Base-by-base conservation (phyloP, 805 yeast species). In the Saccharomyces kudriavzevii region DNA sequence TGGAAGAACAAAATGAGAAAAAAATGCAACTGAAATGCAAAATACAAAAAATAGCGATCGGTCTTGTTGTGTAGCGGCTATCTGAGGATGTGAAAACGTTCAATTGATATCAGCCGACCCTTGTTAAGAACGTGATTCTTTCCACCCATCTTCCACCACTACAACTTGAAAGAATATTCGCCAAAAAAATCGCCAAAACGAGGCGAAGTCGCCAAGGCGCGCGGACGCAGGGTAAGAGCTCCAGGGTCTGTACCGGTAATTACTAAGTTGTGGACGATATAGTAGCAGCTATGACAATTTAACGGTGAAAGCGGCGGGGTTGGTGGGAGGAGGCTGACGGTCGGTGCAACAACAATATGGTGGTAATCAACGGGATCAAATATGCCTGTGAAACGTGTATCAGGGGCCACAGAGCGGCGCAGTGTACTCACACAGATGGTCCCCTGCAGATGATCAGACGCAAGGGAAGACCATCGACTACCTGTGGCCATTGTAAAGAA, bases 331-430 rank as follows among this genome's bases (percentile, higher is more conserved):
- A 17, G 43, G 24, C 43, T 35, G 43, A 35, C 4, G 10, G 17
- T 20, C 22, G 6, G 2, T 8, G 43, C 17, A 8, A 17, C 11
- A 22, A 31, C 14, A 56, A 5, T 5, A 92, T 91, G 97, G 96
- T 92, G 52, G 74, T 88, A 49, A 83, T 90, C 51, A 87, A 90
- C 63, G 97, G 97, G 45, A 85, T 86, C 58, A 92, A 94, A 68
- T 92, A 90, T 71, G 98, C 99, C 55, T 92, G 99, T 69, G 96
- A 89, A 58, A 74, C 96, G 56, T 92, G 99, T 70, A 91, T 92
- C 49, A 78, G 98, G 54, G 99, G 99, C 47, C 99, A 92, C 66
- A 76, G 98, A 49, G 97, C 90, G 47, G 87, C 97, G 1, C 81
- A 94, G 1, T 92, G 99, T 70, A 82, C 85, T 45, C 99, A 92